A percentile compares a stretch with the other conserved stretches of the same genome.
phyloP scores from a whole-genome alignment of 208 protist species.

The Wallacemonas sp. region DNA sequence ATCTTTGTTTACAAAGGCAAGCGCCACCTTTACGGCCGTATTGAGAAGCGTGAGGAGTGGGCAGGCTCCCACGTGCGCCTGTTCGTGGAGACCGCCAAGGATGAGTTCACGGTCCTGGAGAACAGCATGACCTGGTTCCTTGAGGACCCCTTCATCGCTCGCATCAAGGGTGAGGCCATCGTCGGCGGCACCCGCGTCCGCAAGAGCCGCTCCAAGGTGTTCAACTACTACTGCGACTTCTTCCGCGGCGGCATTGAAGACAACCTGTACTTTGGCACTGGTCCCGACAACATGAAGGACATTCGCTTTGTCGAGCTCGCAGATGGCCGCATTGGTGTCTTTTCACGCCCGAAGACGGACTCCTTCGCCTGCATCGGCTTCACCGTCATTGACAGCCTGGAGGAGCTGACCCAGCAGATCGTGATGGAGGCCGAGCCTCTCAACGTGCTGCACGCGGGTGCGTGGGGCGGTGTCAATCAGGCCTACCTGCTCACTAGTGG shows the following conservation, averaged over 20 bases:
- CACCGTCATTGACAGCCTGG: conserved; percentile 30
- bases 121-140: conserved; percentile 30
- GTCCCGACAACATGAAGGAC: conserved; percentile 42
- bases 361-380: conserved; percentile 31
- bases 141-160: conserved; percentile 41
- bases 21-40: conserved; percentile 40
- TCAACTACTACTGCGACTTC: conserved; percentile 49
- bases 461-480: conserved; percentile 52
- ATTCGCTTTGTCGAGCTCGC: conserved; percentile 37
- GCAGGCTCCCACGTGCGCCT: conserved; percentile 39
- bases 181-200: conserved; percentile 41
- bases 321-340: conserved; percentile 34
- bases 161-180: conserved; percentile 31
- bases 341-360: conserved; percentile 34
- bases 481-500: conserved; percentile 38
- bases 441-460: conserved; percentile 27
- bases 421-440: conserved; percentile 28
- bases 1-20: conserved; percentile 38
- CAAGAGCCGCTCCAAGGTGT: conserved; percentile 26
- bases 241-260: conserved; percentile 25
- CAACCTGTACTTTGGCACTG: conserved; percentile 29
- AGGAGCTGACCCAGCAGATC: conserved; percentile 30
- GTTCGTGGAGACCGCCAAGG: conserved; percentile 44
- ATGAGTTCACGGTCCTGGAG: conserved; percentile 38
- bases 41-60: conserved; percentile 36